Evolutionary conservation across 176 grass and related monocot species (phyloP), one percentile per base, ranked within the genome.

Genomic region (Phragmites australis): DNA sequence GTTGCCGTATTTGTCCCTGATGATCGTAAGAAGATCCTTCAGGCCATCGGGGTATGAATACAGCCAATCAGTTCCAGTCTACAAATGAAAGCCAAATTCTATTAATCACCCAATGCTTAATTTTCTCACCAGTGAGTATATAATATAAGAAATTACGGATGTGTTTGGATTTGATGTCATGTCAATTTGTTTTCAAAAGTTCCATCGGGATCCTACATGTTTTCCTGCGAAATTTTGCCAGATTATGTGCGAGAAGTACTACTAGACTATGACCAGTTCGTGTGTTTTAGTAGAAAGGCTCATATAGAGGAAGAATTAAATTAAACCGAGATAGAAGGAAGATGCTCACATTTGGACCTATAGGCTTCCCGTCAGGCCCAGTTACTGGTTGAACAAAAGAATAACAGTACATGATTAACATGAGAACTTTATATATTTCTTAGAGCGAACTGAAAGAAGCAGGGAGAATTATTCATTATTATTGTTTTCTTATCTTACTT

Each of bases 1-100:
- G 37, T 84, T 88, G 6, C 45, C 39, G 17, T 88, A 88, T 53
- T 30, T 88, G 0, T 80, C 18, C 81, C 69, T 88, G 11, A 79
- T 74, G n/a, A 60, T 31, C 74, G 68, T 46, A 16, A 84, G 67
- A 15, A 88, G 39, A 29, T 74, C 45, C 19, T 26, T 51, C 3
- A 88, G 32, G 22, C 87, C 87, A 53, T 79, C 29, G 1, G 81
- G 81, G 53, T 85, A 79, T 0, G 29, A 15, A 2, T 10, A 29
- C 8, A 84, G 9, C 63, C 74, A 84, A 10, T 21, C 2, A 21
- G 19, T 39, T 6, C 82, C 82, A 0, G 51, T 69, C 82, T 84
- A 31, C 14, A 75, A 50, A 46, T 22, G 26, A 2, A 44, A n/a
- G 15, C 13, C 3, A 26, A 25, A 40, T 64, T 8, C 26, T 19